phyloP scores from a whole-genome alignment of 108 stramenopile species.

The Nitzschia inconspicua region DNA sequence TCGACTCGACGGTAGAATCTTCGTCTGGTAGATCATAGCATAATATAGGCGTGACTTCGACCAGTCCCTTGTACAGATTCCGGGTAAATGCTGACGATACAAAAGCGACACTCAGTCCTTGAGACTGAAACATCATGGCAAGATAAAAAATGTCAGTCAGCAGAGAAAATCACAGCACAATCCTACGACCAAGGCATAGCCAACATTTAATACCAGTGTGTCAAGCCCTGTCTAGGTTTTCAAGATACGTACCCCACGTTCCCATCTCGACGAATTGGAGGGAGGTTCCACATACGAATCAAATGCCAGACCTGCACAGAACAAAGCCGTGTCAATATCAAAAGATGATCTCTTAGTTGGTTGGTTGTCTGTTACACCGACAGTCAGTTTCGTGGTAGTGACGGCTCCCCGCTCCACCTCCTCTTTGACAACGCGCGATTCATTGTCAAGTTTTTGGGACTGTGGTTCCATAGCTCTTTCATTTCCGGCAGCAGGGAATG shows the following conservation, averaged over 20 bases:
- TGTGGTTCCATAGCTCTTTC: no score
- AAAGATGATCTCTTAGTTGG: no score
- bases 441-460: no score
- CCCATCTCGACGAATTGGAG: constrained; percentile 70
- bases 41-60: constrained; percentile 59
- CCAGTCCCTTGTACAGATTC: constrained; percentile 61
- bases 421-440: no score
- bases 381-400: no score
- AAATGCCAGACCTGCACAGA: constrained; percentile 78
- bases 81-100: constrained; percentile 57
- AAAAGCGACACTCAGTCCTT: constrained; percentile 78
- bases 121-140: constrained; percentile 8
- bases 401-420: no score
- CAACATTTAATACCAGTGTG: neutral
- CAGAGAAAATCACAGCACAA: no score
- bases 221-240: neutral
- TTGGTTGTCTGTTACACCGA: no score
- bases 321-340: constrained; percentile 61
- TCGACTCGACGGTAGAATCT: constrained; percentile 55
- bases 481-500: no score
- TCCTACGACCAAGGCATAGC: no score
- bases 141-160: no score
- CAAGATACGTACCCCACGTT: constrained; percentile 43
- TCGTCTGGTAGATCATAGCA: constrained; percentile 67
- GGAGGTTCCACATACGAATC: constrained; percentile 80